Base-by-base conservation (phyloP, 2,329 filamentous ascomycete genomes). In the Dactylonectria estremocensis region DNA sequence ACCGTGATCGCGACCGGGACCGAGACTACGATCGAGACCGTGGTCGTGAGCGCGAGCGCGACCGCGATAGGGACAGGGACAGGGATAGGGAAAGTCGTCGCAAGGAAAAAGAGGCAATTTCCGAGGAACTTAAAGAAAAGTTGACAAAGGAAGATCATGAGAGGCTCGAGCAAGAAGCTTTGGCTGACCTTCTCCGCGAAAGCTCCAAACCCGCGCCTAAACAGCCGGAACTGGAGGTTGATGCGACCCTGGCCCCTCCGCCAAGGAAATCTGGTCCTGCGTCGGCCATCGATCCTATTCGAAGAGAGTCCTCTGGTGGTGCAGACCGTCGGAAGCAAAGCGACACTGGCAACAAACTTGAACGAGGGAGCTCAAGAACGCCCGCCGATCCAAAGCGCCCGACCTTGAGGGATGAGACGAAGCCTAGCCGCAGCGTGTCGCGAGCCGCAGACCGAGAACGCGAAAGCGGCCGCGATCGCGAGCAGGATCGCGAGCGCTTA, bases 211-310 rank as follows among this genome's bases (percentile, higher is more conserved):
- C 83, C 28, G 77, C 82, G 3, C 79, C 82, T 3, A 85, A 86
- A 66, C 83, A 86, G 61, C 85, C 84, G 8, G 88, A 90, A 72
- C 74, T 89, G 52, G 88, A 90, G 70, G 80, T 90, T 45, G 88
- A 90, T 66, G 82, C 86, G 56, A 84, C 86, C 14, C 79, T 90
- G 28, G 85, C 84, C 2, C 88, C 88, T 3, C 88, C 88, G 1
- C 88, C 87, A 2, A 81, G 83, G 77, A 83, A 86, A 81, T 54
- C 85, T 77, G 80, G 78, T 3, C 88, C 88, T 1, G 85, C 85
- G 5, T 90, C 88, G 20, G 88, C 88, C 33, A 90, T 90, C 64
- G 85, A 89, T 62, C 88, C 88, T 2, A 87, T 90, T 58, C 77
- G 80, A 48, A 78, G 80, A 56, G 84, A 86, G 16, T 82, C 85